Conservation (phyloP, 768 basidiomycete species). For the Leccinum sublutescens region DNA sequence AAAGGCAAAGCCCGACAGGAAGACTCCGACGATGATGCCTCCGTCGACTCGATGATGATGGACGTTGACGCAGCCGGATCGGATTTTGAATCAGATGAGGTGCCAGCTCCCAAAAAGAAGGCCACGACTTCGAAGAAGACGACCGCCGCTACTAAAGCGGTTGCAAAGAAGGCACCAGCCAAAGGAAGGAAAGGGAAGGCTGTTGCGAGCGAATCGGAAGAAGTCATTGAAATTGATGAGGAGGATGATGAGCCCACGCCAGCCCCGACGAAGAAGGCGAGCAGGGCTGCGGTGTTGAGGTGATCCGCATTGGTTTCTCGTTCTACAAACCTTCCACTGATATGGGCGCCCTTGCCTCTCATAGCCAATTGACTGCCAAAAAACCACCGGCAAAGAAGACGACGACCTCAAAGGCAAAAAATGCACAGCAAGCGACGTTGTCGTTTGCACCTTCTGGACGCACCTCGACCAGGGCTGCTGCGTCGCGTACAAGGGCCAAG, state of each 20-base stretch:
- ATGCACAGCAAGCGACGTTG: slow-evolving; percentile 45
- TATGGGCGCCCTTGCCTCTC: not conserved
- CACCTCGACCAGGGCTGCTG: slow-evolving; percentile 61
- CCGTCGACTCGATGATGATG: slow-evolving; percentile 74
- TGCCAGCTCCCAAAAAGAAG: slow-evolving; percentile 44
- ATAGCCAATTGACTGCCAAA: slow-evolving; percentile 41
- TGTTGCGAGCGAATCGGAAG: slow-evolving; percentile 49
- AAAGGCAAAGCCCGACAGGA: slow-evolving; percentile 52
- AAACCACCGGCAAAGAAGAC: slow-evolving; percentile 54
- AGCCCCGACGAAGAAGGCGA: slow-evolving; percentile 53
- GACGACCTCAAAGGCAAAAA: slow-evolving; percentile 34
- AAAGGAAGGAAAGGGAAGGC: slow-evolving; percentile 57
- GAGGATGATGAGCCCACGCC: slow-evolving; percentile 47
- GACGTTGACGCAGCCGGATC: slow-evolving; percentile 62
- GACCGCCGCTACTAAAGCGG: slow-evolving; percentile 29
- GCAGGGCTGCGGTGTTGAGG: slow-evolving; percentile 66
- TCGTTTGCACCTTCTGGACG: slow-evolving; percentile 62
- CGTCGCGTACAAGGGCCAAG: slow-evolving; percentile 62
- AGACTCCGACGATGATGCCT: slow-evolving; percentile 50
- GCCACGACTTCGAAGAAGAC: slow-evolving; percentile 35
- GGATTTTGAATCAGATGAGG: slow-evolving; percentile 47
- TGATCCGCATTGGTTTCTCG: slow-evolving; percentile 28
- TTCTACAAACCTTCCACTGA: slow-evolving; percentile 30
- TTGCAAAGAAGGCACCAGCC: slow-evolving; percentile 46
- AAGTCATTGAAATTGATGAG: slow-evolving; percentile 54